A percentile compares a stretch with the other conserved stretches of the same genome.
Evolutionary conservation across 345 rosid species (phyloP).

Genomic region (Eutrema heterophyllum): DNA sequence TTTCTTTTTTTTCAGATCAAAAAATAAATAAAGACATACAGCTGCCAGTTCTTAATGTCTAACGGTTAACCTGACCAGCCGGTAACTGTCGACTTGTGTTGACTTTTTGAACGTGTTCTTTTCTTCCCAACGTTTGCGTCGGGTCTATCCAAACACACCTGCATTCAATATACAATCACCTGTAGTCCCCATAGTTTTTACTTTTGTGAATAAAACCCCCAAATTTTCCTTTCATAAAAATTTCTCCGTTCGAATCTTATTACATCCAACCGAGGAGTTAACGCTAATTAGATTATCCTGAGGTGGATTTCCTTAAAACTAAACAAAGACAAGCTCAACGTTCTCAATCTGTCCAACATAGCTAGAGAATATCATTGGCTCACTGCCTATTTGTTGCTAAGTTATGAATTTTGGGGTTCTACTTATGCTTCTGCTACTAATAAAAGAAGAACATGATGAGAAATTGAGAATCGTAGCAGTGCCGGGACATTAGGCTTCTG

Average conservation of each 20-base stretch:
- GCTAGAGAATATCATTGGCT: neutral
- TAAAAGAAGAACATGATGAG: slow-evolving; percentile 1
- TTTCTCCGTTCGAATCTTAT: neutral
- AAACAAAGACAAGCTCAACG: neutral
- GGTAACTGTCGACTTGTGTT: slow-evolving; percentile 18
- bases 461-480: neutral
- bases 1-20: neutral
- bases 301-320: neutral
- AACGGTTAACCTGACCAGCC: slow-evolving; percentile 20
- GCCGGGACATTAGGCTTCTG: neutral
- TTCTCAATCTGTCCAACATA: neutral
- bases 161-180: neutral
- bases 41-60: slow-evolving; percentile 14
- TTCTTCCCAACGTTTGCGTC: neutral
- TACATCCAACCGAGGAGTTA: neutral
- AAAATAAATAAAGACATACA: neutral
- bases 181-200: neutral
- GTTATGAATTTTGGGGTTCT: neutral
- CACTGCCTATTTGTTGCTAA: neutral
- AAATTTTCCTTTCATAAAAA: neutral
- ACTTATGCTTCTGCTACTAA: slow-evolving; percentile 3
- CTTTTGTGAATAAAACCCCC: neutral
- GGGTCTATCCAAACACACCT: neutral
- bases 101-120: slow-evolving; percentile 20
- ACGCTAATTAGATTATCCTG: neutral